Evolutionary conservation across 352 stramenopile genomes (phyloP).

Genomic region (Pythium aphanidermatum): DNA sequence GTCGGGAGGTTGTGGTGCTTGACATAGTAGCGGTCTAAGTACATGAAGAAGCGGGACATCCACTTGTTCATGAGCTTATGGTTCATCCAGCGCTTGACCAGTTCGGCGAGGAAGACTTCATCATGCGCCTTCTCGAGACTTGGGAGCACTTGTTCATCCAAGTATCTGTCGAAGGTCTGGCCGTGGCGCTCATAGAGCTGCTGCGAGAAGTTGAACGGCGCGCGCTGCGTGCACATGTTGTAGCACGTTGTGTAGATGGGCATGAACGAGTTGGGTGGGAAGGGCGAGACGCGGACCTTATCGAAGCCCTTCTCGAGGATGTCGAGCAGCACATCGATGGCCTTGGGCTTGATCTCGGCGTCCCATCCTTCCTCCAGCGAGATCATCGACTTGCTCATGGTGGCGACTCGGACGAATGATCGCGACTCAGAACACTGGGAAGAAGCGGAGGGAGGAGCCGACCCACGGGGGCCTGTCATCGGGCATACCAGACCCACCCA

Average conservation of each 20-base stretch:
- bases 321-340: conserved; percentile 82
- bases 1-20: conserved; percentile 97
- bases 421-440: no score
- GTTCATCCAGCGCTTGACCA: conserved; percentile 97
- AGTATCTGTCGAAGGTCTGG: conserved; percentile 84
- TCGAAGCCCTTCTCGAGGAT: conserved; percentile 86
- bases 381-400: conserved; percentile 83
- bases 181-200: conserved; percentile 98
- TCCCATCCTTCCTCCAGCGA: conserved; percentile 83
- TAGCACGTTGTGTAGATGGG: conserved; percentile 93
- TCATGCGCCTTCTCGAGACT: conserved; percentile 85
- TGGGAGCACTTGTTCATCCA: conserved; percentile 88
- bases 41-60: conserved; percentile 99
- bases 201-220: conserved; percentile 98
- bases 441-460: neutral
- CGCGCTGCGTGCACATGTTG: conserved; percentile 99
- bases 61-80: conserved; percentile 99
- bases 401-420: conserved; percentile 5
- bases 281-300: conserved; percentile 71
- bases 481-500: no score
- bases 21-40: conserved; percentile 97
- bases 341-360: conserved; percentile 85
- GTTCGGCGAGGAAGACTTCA: conserved; percentile 95
- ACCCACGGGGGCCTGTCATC: no score
- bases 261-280: conserved; percentile 84